Conservation (phyloP, 148 eudicot species). For the Tetragonia tetragonoides region DNA sequence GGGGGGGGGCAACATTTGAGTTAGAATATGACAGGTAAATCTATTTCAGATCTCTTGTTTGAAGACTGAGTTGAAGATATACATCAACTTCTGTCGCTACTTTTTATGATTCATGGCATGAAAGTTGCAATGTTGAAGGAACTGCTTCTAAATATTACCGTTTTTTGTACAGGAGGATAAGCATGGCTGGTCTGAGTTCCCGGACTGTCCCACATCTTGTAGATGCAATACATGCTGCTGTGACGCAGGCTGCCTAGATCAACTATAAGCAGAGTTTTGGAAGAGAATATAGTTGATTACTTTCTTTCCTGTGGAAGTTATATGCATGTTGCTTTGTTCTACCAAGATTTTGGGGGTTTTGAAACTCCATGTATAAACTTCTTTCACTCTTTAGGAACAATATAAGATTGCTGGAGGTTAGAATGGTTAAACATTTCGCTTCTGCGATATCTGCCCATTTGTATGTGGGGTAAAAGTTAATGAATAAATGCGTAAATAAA, state of each 20-base stretch:
- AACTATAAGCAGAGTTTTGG: neutral
- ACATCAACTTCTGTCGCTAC: too few species aligned
- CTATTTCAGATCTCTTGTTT: too few species aligned
- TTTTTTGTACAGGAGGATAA: slow-evolving; percentile 67
- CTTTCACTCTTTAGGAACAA: too few species aligned
- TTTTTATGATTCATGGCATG: neutral
- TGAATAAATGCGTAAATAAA: too few species aligned
- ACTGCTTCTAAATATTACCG: neutral
- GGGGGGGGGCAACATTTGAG: too few species aligned
- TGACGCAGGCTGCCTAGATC: slow-evolving; percentile 47
- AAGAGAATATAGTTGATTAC: neutral
- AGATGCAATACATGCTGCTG: slow-evolving; percentile 94
- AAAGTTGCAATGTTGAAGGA: neutral
- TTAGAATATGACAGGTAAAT: too few species aligned
- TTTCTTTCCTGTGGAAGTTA: neutral
- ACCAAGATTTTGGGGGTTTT: neutral
- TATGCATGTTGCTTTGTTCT: neutral
- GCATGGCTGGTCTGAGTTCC: slow-evolving; percentile 99
- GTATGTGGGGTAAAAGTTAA: too few species aligned
- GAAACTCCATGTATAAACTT: too few species aligned
- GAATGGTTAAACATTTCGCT: too few species aligned
- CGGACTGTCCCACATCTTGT: slow-evolving; percentile 83
- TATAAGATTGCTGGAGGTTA: too few species aligned
- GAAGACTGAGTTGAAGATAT: too few species aligned
- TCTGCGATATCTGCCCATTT: too few species aligned